Base-by-base conservation (phyloP, 768 basidiomycete species). In the Amanita rubescens region DNA sequence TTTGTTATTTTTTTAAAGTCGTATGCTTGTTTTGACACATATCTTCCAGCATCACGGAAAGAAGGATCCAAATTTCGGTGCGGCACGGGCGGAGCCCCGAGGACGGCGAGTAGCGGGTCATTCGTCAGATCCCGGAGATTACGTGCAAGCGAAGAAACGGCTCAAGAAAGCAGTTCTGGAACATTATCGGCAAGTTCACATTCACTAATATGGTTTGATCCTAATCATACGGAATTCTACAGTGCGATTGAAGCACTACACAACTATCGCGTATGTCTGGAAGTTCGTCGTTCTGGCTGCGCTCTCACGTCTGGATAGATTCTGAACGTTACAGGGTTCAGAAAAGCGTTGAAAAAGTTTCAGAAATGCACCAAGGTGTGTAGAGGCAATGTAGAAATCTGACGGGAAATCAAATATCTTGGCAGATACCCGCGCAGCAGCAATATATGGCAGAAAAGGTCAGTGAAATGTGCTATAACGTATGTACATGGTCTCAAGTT, bases 241-340 rank as follows among this genome's bases (percentile, higher is more conserved):
- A 88, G 91, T 15, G 86, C 80, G 9, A 71, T 96, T 19, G 93
- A 95, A 63, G 70, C 86, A 49, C 73, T 99, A 56, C 89, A 92
- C 60, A 91, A 91, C 63, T 99, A 95, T 67, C 78, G 92, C 30
- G 92, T 92, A 63, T 14, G 80, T 64, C 12, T 49, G 3, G 27
- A 35, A 10, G 20, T 35, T 37, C 30, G 27, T 27, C 10, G 24
- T 34, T 55, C 5, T 22, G 24, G 39, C 39, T 32, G 32, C 24
- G 20, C 22, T 22, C 12, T 35, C n/a, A 42, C 25, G 20, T 8
- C 2, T 10, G 22, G 19, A 15, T 57, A 91, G 85, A 81, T 87
- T 42, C 68, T 97, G 37, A 98, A 99, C 65, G 67, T 93, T 9
- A 89, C 90, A 1, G 96, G 95, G 1, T 93, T 96, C 65, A 76